Evolutionary conservation across 2,329 filamentous ascomycete species (phyloP), one percentile per base, ranked within the genome.

Genomic region (Hysterium pulicare): DNA sequence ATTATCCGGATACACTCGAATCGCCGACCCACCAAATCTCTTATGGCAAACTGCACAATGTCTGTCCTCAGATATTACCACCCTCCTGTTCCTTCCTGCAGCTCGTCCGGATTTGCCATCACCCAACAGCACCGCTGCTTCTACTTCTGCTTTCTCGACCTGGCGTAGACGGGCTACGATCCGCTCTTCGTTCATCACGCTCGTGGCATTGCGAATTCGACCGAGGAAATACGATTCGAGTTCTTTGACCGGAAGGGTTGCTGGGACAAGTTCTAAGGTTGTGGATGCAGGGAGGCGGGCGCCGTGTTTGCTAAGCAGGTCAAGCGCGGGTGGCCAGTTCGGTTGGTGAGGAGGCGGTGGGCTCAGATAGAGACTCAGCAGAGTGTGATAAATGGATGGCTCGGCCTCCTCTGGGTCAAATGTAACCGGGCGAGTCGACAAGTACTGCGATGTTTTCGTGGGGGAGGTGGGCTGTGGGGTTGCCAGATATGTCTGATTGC

Each of bases 1-100:
- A 33, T 69, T 66, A 54, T 95, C 87, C 5, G 90, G 88, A 68
- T 93, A 78, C 10, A 96, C 90, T 31, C 90, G 84, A 46, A 97
- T 86, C 15, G 95, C 93, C 64, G 87, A 95, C 1, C 89, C 86
- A 1, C 90, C 91, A 51, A 98, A 79, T 51, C 93, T 76, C 74
- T 96, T 97, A 67, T 95, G 86, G 64, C 93, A 98, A 13, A 95
- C 87, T 10, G 86, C 84, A 64, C 93, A 98, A 41, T 95, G 84
- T 39, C 88, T 76, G 61, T 97, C 91, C 57, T 98, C 91, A 8
- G 79, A 82, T 39, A 98, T 83, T 16, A 89, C 81, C 9, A 96
- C 90, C 52, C 88, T 78, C 28, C 80, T 69, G 55, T 79, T 83
- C 56, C 81, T 69, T 1, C 78, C 79, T 1, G 75, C 75, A 0